These are phyloP conservation scores for Westerdykella sp. DNA, from an alignment of 2,329 filamentous ascomycete species.

Conservation along the genomic window DNA sequence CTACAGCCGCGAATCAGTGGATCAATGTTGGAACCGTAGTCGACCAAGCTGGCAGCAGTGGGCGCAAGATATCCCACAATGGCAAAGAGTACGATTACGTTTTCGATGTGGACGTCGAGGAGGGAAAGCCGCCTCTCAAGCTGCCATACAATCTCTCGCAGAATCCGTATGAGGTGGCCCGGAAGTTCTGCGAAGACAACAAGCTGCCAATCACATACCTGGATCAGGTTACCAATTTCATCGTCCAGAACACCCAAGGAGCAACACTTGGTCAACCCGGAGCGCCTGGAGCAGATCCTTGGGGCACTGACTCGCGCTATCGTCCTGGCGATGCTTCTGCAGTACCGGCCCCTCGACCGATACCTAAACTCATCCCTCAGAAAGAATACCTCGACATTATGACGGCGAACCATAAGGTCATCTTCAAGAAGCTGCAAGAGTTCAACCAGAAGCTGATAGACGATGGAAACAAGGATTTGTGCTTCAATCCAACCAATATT, in stretches of 20 bases:
- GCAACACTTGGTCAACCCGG: constrained; percentile 65
- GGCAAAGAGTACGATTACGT: constrained; percentile 94
- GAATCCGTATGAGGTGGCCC: constrained; percentile 86
- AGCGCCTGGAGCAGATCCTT: constrained; percentile 58
- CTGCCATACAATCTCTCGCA: constrained; percentile 90
- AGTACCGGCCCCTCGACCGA: constrained; percentile 31
- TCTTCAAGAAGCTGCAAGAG: constrained; percentile 69
- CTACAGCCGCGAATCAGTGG: constrained; percentile 61
- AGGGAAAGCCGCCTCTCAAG: constrained; percentile 86
- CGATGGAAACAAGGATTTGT: constrained; percentile 64
- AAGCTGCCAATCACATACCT: constrained; percentile 81
- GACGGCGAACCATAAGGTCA: constrained; percentile 61
- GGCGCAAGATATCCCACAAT: constrained; percentile 56
- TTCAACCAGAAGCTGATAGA: constrained; percentile 68
- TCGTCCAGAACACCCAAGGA: constrained; percentile 81
- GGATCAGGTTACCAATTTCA: constrained; percentile 89
- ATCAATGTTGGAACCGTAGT: constrained; percentile 90
- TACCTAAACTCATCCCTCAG: constrained; percentile 65
- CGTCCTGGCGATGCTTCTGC: constrained; percentile 55
- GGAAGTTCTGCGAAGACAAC: constrained; percentile 84
- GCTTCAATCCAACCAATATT: constrained; percentile 67
- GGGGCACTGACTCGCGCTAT: constrained; percentile 72
- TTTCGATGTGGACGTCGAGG: constrained; percentile 93
- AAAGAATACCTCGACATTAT: constrained; percentile 72
- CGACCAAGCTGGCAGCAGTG: constrained; percentile 75